phyloP scores from a whole-genome alignment of 495 filamentous ascomycete genomes.

The Platismatia glauca region DNA sequence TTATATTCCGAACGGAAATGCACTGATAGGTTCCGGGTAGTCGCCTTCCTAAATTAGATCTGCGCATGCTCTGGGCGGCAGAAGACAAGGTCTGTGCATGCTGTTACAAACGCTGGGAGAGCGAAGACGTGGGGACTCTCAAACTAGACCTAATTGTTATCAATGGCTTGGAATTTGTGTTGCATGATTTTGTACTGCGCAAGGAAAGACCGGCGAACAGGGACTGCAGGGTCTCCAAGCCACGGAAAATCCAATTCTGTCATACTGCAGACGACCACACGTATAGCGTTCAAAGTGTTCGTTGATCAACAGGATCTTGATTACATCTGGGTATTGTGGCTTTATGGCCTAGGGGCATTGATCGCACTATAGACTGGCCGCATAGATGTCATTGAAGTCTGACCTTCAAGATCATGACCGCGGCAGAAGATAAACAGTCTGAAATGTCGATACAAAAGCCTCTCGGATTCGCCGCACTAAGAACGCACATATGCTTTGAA shows the following conservation, averaged over 20 bases:
- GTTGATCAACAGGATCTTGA: neutral
- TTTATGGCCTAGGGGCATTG: too few species aligned
- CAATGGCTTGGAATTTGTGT: neutral
- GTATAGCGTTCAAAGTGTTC: neutral
- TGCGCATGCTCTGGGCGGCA: neutral
- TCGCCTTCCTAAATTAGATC: neutral
- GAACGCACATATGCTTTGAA: neutral
- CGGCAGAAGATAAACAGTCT: too few species aligned
- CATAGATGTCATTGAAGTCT: too few species aligned
- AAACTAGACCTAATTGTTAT: neutral
- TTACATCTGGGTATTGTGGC: too few species aligned
- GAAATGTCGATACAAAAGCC: too few species aligned
- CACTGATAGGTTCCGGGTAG: neutral
- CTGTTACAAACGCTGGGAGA: neutral
- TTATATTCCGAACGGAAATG: neutral
- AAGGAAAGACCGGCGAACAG: neutral
- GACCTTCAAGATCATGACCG: too few species aligned
- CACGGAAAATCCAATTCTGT: neutral
- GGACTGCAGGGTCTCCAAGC: neutral
- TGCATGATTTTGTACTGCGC: neutral
- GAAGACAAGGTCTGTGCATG: neutral
- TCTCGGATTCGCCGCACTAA: neutral
- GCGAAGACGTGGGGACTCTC: neutral
- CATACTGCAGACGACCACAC: neutral
- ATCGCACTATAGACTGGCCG: too few species aligned